phyloP scores from a whole-genome alignment of 2,329 filamentous ascomycete species.

The Ophiostoma populinum region DNA sequence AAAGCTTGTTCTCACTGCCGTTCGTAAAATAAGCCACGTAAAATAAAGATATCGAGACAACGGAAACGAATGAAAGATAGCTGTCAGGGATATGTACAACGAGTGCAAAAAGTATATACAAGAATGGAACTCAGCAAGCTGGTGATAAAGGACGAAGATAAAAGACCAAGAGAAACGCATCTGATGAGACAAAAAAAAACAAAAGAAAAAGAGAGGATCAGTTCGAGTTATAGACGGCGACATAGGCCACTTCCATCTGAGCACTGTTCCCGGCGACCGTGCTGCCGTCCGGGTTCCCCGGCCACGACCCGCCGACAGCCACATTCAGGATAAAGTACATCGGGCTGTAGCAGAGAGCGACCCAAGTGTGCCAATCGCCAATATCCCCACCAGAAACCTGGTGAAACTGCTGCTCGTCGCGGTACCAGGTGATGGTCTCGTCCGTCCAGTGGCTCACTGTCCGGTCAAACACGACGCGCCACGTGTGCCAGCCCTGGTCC shows the following conservation, averaged over 20 bases:
- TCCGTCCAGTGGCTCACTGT: constrained; percentile 24
- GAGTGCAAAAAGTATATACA: constrained; percentile 4
- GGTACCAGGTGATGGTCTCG: constrained; percentile 31
- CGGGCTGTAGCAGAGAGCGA: constrained; percentile 23
- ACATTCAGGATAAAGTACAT: constrained; percentile 31
- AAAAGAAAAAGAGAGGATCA: background rate
- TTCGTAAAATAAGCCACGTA: too few relatives aligned
- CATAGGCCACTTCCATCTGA: constrained; percentile 25
- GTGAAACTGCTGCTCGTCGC: constrained; percentile 27
- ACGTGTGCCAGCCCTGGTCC: constrained; percentile 30
- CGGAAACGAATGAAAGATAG: too few relatives aligned
- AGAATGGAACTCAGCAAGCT: background rate
- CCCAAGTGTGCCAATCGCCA: constrained; percentile 26
- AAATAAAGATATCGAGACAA: too few relatives aligned
- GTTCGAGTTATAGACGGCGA: constrained; percentile 20
- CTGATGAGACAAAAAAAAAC: too few relatives aligned
- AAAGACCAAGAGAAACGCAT: background rate
- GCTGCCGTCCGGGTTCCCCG: constrained; percentile 17
- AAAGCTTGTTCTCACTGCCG: too few relatives aligned
- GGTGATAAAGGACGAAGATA: background rate
- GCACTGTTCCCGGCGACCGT: constrained; percentile 21
- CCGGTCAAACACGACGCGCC: constrained; percentile 30
- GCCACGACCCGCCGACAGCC: constrained; percentile 27
- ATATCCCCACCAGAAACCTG: constrained; percentile 25
- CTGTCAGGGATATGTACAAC: too few relatives aligned